These are phyloP conservation scores for Symbiodinium natans DNA, from an alignment of 73 alveolate species.

Conservation along the genomic window DNA sequence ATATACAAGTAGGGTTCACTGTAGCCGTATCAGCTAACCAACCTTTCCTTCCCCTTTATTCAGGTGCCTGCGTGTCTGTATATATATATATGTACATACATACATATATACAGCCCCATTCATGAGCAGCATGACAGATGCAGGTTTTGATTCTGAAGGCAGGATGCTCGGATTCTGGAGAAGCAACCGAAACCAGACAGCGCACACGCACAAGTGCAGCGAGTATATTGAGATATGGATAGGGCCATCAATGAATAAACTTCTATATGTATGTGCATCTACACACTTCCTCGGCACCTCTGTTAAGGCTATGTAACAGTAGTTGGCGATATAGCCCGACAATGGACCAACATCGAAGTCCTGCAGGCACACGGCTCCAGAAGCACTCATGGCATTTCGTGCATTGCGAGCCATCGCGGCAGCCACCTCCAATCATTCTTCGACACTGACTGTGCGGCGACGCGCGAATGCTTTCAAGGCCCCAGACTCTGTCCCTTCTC, in stretches of 20 bases:
- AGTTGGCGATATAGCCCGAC: neutral
- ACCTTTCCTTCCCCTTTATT: no score
- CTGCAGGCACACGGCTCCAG: slow-evolving; percentile 91
- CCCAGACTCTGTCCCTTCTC: no score
- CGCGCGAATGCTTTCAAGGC: no score
- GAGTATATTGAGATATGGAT: neutral
- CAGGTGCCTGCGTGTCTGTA: neutral
- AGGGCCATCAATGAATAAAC: neutral
- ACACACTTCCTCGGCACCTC: neutral
- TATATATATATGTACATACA: neutral
- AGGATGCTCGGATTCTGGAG: no score
- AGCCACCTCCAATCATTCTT: slow-evolving; percentile 17
- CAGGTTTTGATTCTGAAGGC: no score
- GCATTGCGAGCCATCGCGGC: slow-evolving; percentile 91
- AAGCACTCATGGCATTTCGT: slow-evolving; percentile 90
- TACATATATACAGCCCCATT: no score
- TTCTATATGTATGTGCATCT: neutral
- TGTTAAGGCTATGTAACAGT: neutral
- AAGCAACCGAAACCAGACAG: no score
- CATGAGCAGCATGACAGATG: no score
- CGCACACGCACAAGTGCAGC: no score
- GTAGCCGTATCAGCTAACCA: no score
- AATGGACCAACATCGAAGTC: neutral
- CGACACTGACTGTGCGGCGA: neutral
- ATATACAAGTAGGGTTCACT: no score